Base-by-base conservation (phyloP, 495 filamentous ascomycete species). In the Neurospora sp. region DNA sequence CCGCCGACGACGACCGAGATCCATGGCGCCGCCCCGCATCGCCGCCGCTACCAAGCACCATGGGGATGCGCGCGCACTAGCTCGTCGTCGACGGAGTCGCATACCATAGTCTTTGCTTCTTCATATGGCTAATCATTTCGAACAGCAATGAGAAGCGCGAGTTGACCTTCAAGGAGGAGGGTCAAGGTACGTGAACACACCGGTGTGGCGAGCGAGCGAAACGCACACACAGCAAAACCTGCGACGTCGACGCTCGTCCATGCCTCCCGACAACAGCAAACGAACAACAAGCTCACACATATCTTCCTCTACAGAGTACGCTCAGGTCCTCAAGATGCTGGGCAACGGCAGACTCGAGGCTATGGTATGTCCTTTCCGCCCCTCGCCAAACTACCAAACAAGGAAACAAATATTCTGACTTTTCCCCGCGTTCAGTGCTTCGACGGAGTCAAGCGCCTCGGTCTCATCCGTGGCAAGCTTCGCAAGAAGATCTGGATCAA, bases 401-500 rank as follows among this genome's bases (percentile, higher is more conserved):
- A n/a, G 20, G 37, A 44, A 70, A 61, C 41, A 47, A 6, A 71
- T 70, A 71, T 59, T 44, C 72, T 16, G 8, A 27, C 12, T 68
- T 71, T 44, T 14, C 87, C 94, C 73, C 98, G 96, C 88, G 98
- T 98, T 31, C 87, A 95, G 73, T 98, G 96, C 88, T 99, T 99
- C 85, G 96, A 99, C 81, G 95, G 96, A 80, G 89, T 91, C 78
- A 93, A 92, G 80, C 90, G 92, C 27, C 89, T 94, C 35, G 92
- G 91, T 8, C 91, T 94, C 75, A 94, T 95, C 82, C 91, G 93
- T 41, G 96, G 96, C 83, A 99, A 99, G 83, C 90, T 99, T 71
- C 90, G 96, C 77, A 99, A 99, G 88, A 99, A 99, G 87, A 88
- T 90, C 80, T 96, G 93, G 93, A 98, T 97, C 89, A 98, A 98